Conservation (phyloP, 2,329 filamentous ascomycete genomes). For the Epichloe amarillans region DNA sequence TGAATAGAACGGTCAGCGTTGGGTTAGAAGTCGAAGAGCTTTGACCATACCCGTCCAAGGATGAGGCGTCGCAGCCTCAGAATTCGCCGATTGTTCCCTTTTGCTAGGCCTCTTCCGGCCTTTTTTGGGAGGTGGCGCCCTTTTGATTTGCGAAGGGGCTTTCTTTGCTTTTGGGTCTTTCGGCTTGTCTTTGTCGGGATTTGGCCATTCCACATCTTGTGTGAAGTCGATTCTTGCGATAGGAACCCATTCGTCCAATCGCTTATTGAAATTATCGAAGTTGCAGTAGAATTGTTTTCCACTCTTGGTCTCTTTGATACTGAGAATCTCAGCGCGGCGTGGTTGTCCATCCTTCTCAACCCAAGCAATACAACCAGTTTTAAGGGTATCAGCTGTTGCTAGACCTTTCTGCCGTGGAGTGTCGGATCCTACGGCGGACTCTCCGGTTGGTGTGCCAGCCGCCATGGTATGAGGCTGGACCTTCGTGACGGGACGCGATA, state of each 20-base stretch:
- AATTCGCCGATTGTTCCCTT: slow-evolving; percentile 42
- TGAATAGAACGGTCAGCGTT: not conserved
- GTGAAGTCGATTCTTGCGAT: slow-evolving; percentile 71
- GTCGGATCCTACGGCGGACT: slow-evolving; percentile 42
- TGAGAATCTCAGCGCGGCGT: slow-evolving; percentile 91
- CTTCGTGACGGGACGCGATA: not conserved
- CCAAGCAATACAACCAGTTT: slow-evolving; percentile 46
- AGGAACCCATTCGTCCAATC: slow-evolving; percentile 72
- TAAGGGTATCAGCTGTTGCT: slow-evolving; percentile 72
- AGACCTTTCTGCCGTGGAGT: slow-evolving; percentile 57
- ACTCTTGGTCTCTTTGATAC: slow-evolving; percentile 80
- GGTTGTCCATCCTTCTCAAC: slow-evolving; percentile 63
- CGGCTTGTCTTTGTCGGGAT: slow-evolving; percentile 69
- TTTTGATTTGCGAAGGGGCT: slow-evolving; percentile 43
- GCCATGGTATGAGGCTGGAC: slow-evolving; percentile 33
- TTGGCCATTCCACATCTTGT: slow-evolving; percentile 92
- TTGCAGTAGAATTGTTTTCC: slow-evolving; percentile 89
- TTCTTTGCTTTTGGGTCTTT: slow-evolving; percentile 70
- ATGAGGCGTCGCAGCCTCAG: slow-evolving; percentile 40
- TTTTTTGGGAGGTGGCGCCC: slow-evolving; percentile 43
- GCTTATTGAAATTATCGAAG: slow-evolving; percentile 97
- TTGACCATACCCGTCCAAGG: slow-evolving; percentile 31
- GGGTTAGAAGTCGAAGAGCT: not conserved
- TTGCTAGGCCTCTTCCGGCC: slow-evolving; percentile 41
- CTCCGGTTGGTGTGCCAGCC: slow-evolving; percentile 33